Conservation (phyloP, 1,284 basidiomycete species). For the Apiotrichum brassicae region DNA sequence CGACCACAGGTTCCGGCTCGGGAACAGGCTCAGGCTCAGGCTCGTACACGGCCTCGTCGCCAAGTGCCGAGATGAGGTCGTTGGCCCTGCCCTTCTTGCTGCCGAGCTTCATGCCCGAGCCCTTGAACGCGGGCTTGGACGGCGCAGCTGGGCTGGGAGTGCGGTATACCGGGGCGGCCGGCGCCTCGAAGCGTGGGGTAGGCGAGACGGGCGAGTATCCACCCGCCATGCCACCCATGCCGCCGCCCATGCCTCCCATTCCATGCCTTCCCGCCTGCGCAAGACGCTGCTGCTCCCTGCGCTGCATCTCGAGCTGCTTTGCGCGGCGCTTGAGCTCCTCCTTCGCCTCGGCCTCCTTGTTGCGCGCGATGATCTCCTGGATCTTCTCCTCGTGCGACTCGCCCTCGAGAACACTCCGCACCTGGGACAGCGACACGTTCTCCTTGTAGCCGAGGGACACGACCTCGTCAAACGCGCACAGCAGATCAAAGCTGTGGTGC, state of each 20-base stretch:
- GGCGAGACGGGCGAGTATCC: conserved; percentile 54
- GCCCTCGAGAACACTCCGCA: conserved; percentile 90
- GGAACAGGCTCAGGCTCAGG: conserved; percentile 48
- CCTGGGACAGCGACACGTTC: conserved; percentile 84
- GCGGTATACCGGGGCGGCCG: conserved; percentile 33
- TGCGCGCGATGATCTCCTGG: conserved; percentile 97
- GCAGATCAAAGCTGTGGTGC: conserved; percentile 86
- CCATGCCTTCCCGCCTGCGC: conserved; percentile 49
- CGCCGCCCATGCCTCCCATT: conserved; percentile 54
- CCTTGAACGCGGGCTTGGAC: conserved; percentile 80
- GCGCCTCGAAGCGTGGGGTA: conserved; percentile 58
- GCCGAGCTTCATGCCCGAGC: conserved; percentile 95
- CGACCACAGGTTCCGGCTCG: conserved; percentile 52
- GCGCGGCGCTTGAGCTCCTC: conserved; percentile 97
- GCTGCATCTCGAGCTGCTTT: conserved; percentile 97
- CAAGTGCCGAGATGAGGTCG: conserved; percentile 78
- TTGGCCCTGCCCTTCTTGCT: conserved; percentile 75
- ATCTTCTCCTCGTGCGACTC: conserved; percentile 99
- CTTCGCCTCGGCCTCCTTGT: conserved; percentile 99
- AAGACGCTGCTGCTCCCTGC: conserved; percentile 84
- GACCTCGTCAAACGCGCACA: conserved; percentile 96
- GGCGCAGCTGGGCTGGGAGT: conserved; percentile 48
- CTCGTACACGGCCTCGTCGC: conserved; percentile 63
- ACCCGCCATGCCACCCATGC: conserved; percentile 41
- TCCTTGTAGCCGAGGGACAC: conserved; percentile 92